Evolutionary conservation across 768 basidiomycete genomes (phyloP).

Genomic region (Phaffia tasmanica): DNA sequence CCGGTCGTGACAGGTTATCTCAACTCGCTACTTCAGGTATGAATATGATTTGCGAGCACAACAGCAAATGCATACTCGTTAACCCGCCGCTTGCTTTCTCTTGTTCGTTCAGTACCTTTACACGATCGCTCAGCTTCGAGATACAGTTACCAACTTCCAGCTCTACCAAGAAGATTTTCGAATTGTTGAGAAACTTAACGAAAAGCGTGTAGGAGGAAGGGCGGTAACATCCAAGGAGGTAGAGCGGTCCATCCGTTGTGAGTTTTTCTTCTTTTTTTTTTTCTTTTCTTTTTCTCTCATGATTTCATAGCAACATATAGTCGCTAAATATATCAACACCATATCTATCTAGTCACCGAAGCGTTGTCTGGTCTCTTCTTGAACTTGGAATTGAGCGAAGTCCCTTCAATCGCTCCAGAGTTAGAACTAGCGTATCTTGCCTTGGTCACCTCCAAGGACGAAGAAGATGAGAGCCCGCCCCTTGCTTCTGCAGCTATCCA

Average conservation of each 20-base stretch:
- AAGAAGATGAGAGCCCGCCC: slow-evolving; percentile 5
- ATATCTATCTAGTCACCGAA: slow-evolving; percentile 51
- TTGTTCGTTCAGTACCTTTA: slow-evolving; percentile 66
- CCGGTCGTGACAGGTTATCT: slow-evolving; percentile 39
- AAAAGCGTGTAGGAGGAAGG: slow-evolving; percentile 77
- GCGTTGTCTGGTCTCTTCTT: slow-evolving; percentile 70
- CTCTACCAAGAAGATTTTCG: slow-evolving; percentile 59
- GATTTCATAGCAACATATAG: not conserved
- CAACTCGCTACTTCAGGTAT: slow-evolving; percentile 64
- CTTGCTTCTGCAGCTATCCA: not conserved
- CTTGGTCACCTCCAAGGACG: slow-evolving; percentile 62
- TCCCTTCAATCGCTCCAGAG: slow-evolving; percentile 64
- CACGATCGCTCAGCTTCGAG: slow-evolving; percentile 81
- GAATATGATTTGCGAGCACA: slow-evolving; percentile 16
- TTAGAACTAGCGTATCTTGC: slow-evolving; percentile 83
- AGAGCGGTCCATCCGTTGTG: slow-evolving; percentile 72
- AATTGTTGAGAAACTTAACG: slow-evolving; percentile 42
- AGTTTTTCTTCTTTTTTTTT: slow-evolving; percentile 27
- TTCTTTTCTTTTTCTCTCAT: not conserved
- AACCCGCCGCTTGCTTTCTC: not conserved
- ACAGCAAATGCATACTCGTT: slow-evolving; percentile 1
- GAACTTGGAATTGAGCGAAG: slow-evolving; percentile 56
- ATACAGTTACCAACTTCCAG: slow-evolving; percentile 56
- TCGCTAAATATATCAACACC: not conserved
- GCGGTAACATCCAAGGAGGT: slow-evolving; percentile 71